A percentile compares a stretch with the other conserved stretches of the same genome.
These are phyloP conservation scores for Somion occarium DNA, from an alignment of 1,284 basidiomycete species.

Conservation along the genomic window DNA sequence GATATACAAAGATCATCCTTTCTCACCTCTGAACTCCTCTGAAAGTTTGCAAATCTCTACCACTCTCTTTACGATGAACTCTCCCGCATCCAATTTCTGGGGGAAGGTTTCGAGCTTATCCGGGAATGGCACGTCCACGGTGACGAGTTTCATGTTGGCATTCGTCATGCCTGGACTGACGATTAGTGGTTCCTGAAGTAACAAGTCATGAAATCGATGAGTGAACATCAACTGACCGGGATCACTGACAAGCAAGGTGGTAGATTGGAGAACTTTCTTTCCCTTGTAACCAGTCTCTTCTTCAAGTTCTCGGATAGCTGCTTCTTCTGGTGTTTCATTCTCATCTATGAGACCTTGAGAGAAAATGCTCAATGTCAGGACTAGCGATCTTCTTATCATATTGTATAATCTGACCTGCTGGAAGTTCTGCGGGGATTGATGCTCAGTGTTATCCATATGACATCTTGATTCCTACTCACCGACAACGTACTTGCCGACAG, in stretches of 20 bases:
- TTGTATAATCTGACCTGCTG: conserved; percentile 52
- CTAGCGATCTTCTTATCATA: not conserved
- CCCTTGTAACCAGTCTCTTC: conserved; percentile 89
- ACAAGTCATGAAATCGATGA: conserved; percentile 1
- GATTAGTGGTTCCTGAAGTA: not conserved
- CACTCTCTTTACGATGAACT: conserved; percentile 73
- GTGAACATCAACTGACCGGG: conserved; percentile 52
- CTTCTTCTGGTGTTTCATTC: conserved; percentile 69
- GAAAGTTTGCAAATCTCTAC: conserved; percentile 65
- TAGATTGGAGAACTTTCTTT: conserved; percentile 57
- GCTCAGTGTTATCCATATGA: not conserved
- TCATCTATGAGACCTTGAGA: conserved; percentile 73
- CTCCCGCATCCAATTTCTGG: conserved; percentile 74
- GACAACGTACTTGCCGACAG: conserved; percentile 68
- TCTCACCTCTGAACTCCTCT: conserved; percentile 58
- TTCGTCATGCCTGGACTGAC: conserved; percentile 67
- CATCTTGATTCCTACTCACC: too few relatives aligned
- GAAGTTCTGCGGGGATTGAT: conserved; percentile 54
- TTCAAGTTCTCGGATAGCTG: conserved; percentile 81
- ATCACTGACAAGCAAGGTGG: conserved; percentile 70
- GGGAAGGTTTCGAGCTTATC: conserved; percentile 55
- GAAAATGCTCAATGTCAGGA: conserved; percentile 1
- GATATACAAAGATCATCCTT: not conserved
- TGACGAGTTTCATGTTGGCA: conserved; percentile 76
- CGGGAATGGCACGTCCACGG: conserved; percentile 57